phyloP scores from a whole-genome alignment of 768 basidiomycete species.

The Rubroboletus satanas region DNA sequence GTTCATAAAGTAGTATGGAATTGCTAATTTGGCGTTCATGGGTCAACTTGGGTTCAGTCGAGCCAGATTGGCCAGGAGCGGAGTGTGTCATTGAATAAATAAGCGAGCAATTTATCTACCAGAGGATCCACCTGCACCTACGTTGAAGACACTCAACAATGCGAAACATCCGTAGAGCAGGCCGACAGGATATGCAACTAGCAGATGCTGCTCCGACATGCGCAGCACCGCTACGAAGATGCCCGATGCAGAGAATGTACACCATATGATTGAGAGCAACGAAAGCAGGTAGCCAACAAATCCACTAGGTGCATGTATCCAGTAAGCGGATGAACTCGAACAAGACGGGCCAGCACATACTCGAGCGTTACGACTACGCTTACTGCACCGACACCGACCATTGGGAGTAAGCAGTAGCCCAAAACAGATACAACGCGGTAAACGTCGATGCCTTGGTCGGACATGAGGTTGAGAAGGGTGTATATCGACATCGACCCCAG shows the following conservation, averaged over 20 bases:
- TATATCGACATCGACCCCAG: slow-evolving; percentile 91
- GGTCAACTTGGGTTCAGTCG: neutral
- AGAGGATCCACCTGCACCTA: slow-evolving; percentile 34
- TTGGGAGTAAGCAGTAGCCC: slow-evolving; percentile 93
- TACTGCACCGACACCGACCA: slow-evolving; percentile 90
- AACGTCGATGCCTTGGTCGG: slow-evolving; percentile 89
- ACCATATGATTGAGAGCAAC: slow-evolving; percentile 85
- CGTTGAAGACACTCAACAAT: slow-evolving; percentile 85
- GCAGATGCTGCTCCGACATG: slow-evolving; percentile 91
- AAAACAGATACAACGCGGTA: slow-evolving; percentile 93
- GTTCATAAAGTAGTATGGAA: neutral
- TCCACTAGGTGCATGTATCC: slow-evolving; percentile 45
- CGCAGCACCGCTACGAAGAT: slow-evolving; percentile 94
- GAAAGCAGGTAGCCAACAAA: slow-evolving; percentile 83
- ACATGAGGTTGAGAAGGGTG: slow-evolving; percentile 95
- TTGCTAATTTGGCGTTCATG: neutral
- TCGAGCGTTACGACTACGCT: slow-evolving; percentile 86
- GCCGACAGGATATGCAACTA: slow-evolving; percentile 96
- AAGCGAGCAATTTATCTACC: slow-evolving; percentile 26
- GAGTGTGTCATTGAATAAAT: slow-evolving; percentile 8
- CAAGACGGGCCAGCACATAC: slow-evolving; percentile 45
- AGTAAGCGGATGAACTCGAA: slow-evolving; percentile 4
- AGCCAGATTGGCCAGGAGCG: neutral
- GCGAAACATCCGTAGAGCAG: slow-evolving; percentile 94
- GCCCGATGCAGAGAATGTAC: slow-evolving; percentile 91